Base-by-base conservation (phyloP, 1,284 basidiomycete species). In the Pisolithus thermaeus region DNA sequence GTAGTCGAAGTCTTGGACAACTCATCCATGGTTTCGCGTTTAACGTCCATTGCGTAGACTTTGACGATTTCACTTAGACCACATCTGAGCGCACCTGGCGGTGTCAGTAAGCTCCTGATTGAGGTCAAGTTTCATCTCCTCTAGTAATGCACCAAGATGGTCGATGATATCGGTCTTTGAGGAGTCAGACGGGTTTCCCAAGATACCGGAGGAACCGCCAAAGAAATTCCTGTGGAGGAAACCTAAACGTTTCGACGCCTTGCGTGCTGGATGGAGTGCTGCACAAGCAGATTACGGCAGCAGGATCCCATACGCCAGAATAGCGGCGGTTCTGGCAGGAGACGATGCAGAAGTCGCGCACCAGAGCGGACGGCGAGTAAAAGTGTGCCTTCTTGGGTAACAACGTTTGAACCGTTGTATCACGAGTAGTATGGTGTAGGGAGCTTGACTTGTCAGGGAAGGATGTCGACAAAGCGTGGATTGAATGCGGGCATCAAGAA, bases 301-400 rank as follows among this genome's bases (percentile, higher is more conserved):
- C 72, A 0, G 92, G 86, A 64, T 95, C 90, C 64, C 78, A 84
- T 9, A 76, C 70, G 9, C 84, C 80, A 40, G 75, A 70, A 63
- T 86, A 88, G 66, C 92, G 87, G 1, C 92, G 91, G 54, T 68
- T 88, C 27, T 74, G 71, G 46, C 79, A 76, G 0, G 93, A 89
- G 16, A 92, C 65, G 20, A 94, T 75, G 11, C 90, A 65, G 63
- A 90, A 93, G 62, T 96, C 92, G 60, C 94, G 86, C 4, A 85
- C 77, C 0, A 81, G 68, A 1, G 81, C 80, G 6, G 70, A 62
- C 0, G 83, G 82, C 7, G 75, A 70, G 59, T 91, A 92, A 50
- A 81, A 77, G 52, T 80, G 80, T 3, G 77, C 73, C 38, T 82
- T 77, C 2, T 71, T 73, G 2, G 83, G 79, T 2, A 73, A 64